Base-by-base conservation (phyloP, 805 yeast species). In the Saccharomyces paradoxus region DNA sequence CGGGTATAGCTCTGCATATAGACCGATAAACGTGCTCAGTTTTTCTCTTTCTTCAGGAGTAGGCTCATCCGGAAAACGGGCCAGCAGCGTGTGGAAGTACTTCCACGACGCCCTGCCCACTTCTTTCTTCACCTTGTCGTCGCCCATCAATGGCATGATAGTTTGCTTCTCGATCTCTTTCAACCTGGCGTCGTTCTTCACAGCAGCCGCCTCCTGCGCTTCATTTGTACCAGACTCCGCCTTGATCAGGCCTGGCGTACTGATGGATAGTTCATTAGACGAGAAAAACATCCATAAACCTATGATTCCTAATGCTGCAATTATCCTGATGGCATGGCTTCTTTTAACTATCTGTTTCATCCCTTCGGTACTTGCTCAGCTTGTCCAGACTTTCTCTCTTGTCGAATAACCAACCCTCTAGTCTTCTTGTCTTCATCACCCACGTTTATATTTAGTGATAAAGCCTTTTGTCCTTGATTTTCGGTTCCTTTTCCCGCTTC, bases 61-160 rank as follows among this genome's bases (percentile, higher is more conserved):
- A 21, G 99, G 99, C 27, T 73, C 72, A 48, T 87, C 96, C 0
- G 99, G 98, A 66, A 87, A 94, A 65, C 97, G 79, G 1, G 98
- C 96, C 50, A 94, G 75, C 32, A 91, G 83, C 0, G 98, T 92
- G 71, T 94, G 99, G 65, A 94, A 82, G 46, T 92, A 73, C 65
- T 81, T 87, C 99, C 99, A 92, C 0, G 96, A 84, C 0, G 97
- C 86, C 55, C 87, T 80, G 1, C 99, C 99, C 6, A 92, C 78
- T 63, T 87, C 94, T 1, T 95, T 94, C 59, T 74, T 74, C 9
- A 69, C 67, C 29, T 65, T 64, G 60, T 84, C 90, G 69, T 92
- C 92, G 14, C 87, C 87, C 96, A 94, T 90, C 61, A 88, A 81
- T 6, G 96, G 96, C 99, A 94, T 94, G 64, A 90, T 90, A 2